These are phyloP conservation scores for Venturia pyrina DNA, from an alignment of 2,329 filamentous ascomycete species.

Conservation along the genomic window DNA sequence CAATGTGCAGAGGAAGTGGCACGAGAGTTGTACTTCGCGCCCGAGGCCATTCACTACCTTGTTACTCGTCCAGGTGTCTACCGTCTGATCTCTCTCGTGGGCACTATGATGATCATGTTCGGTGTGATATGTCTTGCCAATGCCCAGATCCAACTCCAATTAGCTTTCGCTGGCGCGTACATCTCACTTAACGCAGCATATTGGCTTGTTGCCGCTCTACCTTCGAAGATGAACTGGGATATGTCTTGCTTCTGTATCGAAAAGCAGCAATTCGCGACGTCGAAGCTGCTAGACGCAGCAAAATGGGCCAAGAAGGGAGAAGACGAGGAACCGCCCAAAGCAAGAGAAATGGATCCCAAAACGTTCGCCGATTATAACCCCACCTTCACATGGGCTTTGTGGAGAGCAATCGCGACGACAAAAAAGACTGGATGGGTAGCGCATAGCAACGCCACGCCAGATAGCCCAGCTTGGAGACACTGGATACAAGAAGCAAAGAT, in stretches of 20 bases:
- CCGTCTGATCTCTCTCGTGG: conserved; percentile 36
- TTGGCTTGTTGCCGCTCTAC: conserved; percentile 41
- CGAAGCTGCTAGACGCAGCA: neutral
- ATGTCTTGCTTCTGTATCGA: conserved; percentile 33
- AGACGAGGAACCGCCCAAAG: neutral
- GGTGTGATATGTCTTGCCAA: conserved; percentile 42
- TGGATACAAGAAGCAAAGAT: conserved; percentile 30
- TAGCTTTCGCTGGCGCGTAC: conserved; percentile 39
- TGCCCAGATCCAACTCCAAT: conserved; percentile 35
- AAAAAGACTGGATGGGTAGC: conserved; percentile 34
- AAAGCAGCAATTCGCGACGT: conserved; percentile 24
- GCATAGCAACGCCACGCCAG: conserved; percentile 29
- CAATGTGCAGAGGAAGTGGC: conserved; percentile 39
- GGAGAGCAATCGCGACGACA: conserved; percentile 38
- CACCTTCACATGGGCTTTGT: conserved; percentile 38
- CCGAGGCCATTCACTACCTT: conserved; percentile 38
- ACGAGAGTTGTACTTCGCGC: conserved; percentile 41
- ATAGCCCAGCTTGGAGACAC: conserved; percentile 30
- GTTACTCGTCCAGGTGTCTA: conserved; percentile 31
- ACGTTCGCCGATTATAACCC: conserved; percentile 17
- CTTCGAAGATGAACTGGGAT: conserved; percentile 38
- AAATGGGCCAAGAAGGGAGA: too few species aligned
- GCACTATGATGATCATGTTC: conserved; percentile 42
- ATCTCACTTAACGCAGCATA: conserved; percentile 40
- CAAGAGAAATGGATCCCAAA: neutral